Evolutionary conservation across 768 basidiomycete genomes (phyloP), one percentile per base, ranked within the genome.

Genomic region (Astraeus odoratus): DNA sequence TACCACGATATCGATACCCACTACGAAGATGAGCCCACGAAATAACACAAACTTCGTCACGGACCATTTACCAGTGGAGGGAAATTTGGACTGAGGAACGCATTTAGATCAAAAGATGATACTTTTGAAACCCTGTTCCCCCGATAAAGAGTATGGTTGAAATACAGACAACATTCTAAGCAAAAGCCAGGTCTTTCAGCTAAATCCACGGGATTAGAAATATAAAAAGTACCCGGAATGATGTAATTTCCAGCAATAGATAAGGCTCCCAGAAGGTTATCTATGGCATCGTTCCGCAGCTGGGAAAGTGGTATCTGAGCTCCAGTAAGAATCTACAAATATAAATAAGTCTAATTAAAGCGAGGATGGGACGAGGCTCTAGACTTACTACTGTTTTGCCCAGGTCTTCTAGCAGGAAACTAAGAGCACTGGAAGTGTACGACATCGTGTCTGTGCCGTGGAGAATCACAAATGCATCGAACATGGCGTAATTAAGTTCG

Each of bases 401-500:
- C 3, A 97, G 74, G 52, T 96, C 91, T 66, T 96, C 92, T 6
- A 97, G 73, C 44, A 97, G 66, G 62, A 96, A 97, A 58, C 86
- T 87, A 29, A 95, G 72, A 3, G 92, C 90, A 39, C 89, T 91
- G 7, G 91, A 80, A 7, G 85, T 84, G 63, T 91, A 94, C 15
- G 81, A 80, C 87, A 93, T 92, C 1, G 88, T 92, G 57, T 95
- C 93, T 8, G 88, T 91, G 26, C 92, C 92, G 57, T 95, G 92
- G 16, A 95, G 67, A 24, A 96, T 70, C 16, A 97, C 81, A 57
- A 97, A 96, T 0, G 89, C 90, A 55, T 97, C 94, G 58, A 90
- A 97, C 12, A 60, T 55, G 25, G 73, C 61, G 57, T 96, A 96
- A 60, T 96, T 96, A 42, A 92, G 79, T 57, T 95, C 91, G 53